These are phyloP conservation scores for Lathyrus tuberosus DNA, from an alignment of 306 rosid species.

Conservation along the genomic window DNA sequence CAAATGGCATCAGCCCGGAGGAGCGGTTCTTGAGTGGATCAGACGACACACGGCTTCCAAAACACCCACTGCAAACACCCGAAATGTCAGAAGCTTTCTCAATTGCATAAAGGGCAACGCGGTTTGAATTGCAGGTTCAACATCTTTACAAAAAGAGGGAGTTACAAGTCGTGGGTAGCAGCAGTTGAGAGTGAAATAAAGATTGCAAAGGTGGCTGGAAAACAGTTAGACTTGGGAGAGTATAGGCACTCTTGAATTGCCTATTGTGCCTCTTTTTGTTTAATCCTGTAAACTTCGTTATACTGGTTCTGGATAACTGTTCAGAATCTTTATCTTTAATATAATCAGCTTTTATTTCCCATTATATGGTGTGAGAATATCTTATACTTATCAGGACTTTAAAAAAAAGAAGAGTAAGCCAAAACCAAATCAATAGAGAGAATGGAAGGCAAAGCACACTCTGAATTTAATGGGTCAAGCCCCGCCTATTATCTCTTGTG, in stretches of 20 bases:
- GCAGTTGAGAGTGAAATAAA: neutral
- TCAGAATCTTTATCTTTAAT: neutral
- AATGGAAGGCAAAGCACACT: neutral
- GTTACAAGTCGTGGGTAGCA: too few species aligned
- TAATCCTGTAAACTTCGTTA: neutral
- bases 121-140: neutral
- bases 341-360: neutral
- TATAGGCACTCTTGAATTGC: neutral
- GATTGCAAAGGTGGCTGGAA: neutral
- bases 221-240: neutral
- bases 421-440: neutral
- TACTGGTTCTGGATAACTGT: neutral
- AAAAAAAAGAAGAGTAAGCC: neutral
- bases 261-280: neutral
- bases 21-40: neutral
- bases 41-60: too few species aligned
- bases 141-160: neutral
- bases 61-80: neutral
- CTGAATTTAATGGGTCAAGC: neutral
- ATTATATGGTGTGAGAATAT: neutral
- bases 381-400: neutral
- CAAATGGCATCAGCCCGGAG: neutral
- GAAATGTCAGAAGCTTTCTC: neutral
- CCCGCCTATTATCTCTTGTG: neutral
- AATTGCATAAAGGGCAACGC: neutral